Evolutionary conservation across 2,329 filamentous ascomycete genomes (phyloP).

Genomic region (Aspergillus persii): DNA sequence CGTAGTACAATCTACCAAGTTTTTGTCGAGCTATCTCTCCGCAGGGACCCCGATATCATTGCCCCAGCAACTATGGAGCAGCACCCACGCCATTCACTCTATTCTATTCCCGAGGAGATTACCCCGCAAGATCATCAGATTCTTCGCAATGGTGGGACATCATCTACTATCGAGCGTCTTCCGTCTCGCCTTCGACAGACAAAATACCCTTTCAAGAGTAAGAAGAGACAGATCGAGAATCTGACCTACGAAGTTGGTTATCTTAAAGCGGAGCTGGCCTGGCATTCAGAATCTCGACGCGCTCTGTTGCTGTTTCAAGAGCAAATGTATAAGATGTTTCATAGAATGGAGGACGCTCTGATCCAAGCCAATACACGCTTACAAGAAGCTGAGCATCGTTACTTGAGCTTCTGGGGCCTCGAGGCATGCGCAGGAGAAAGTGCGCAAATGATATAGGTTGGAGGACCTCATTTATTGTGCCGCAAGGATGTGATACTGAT

Average conservation of each 20-base stretch:
- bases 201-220: slow-evolving; percentile 2
- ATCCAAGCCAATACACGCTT: slow-evolving; percentile 6
- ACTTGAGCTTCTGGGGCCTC: not conserved
- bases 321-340: slow-evolving; percentile 8
- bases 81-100: slow-evolving; percentile 4
- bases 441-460: not conserved
- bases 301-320: slow-evolving; percentile 8
- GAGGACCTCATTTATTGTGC: not conserved
- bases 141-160: slow-evolving; percentile 9
- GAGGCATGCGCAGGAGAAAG: not conserved
- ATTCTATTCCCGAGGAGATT: slow-evolving; percentile 10
- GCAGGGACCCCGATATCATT: not conserved
- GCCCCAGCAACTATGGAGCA: not conserved
- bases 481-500: not conserved
- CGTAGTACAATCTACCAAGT: not conserved
- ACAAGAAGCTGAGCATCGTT: not conserved
- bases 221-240: slow-evolving; percentile 7
- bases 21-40: not conserved
- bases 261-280: slow-evolving; percentile 9
- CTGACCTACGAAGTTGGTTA: slow-evolving; percentile 11
- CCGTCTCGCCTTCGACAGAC: slow-evolving; percentile 6
- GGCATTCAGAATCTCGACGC: slow-evolving; percentile 6
- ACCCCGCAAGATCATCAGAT: slow-evolving; percentile 10
- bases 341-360: slow-evolving; percentile 8
- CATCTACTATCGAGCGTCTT: slow-evolving; percentile 10